These are phyloP conservation scores for Ceratocystis smalleyi DNA, from an alignment of 2,329 filamentous ascomycete genomes.

Conservation along the genomic window DNA sequence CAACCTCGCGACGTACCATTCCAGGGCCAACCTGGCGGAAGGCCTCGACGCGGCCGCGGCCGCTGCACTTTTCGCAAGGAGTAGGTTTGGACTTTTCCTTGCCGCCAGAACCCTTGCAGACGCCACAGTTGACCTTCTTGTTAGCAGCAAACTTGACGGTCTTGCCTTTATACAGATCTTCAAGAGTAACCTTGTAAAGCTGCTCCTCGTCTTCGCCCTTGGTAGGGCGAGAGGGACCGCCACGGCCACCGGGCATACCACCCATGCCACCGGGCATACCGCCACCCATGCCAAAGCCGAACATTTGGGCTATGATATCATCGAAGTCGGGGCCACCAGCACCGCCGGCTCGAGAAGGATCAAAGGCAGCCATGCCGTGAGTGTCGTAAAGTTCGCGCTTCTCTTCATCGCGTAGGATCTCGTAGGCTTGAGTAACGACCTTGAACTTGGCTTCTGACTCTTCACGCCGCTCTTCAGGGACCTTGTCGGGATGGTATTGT, in stretches of 20 bases:
- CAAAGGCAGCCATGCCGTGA: conserved; percentile 92
- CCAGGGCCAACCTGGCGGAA: conserved; percentile 76
- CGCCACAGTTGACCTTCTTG: conserved; percentile 77
- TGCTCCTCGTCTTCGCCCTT: conserved; percentile 76
- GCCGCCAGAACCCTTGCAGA: conserved; percentile 77
- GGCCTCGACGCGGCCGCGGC: conserved; percentile 59
- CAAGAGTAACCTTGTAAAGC: conserved; percentile 75
- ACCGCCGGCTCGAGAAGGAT: conserved; percentile 52
- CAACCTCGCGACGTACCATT: conserved; percentile 64
- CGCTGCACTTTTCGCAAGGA: conserved; percentile 70
- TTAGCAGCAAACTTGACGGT: conserved; percentile 89
- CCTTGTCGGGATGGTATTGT: conserved; percentile 88
- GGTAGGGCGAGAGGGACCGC: conserved; percentile 44
- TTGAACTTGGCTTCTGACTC: conserved; percentile 90
- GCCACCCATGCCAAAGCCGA: conserved; percentile 48
- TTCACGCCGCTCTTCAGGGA: conserved; percentile 66
- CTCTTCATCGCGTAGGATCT: conserved; percentile 91
- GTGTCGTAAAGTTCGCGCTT: conserved; percentile 84
- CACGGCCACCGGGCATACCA: conserved; percentile 27
- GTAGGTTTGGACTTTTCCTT: conserved; percentile 82
- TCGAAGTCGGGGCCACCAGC: conserved; percentile 55
- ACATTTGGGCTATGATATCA: conserved; percentile 89
- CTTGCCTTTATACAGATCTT: conserved; percentile 97
- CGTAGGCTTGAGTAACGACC: conserved; percentile 81
- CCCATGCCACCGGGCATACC: conserved; percentile 39